A percentile compares a stretch with the other conserved stretches of the same genome.
Evolutionary conservation across 306 rosid genomes (phyloP).

Genomic region (Rosa rugosa): DNA sequence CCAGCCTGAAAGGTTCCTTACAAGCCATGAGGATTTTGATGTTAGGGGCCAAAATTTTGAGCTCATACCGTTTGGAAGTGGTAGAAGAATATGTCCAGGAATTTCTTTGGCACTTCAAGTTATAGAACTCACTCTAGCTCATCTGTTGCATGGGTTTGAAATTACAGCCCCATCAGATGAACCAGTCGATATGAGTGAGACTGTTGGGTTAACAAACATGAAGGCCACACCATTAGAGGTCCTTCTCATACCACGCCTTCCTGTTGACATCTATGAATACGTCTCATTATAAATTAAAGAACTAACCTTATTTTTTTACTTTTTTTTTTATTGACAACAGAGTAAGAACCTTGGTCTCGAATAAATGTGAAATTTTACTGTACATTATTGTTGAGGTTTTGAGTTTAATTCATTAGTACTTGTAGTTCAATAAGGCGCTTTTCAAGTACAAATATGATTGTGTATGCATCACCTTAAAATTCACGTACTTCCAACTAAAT

Average conservation of each 20-base stretch:
- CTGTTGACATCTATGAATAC: not conserved
- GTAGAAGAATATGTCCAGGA: constrained; percentile 41
- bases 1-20: constrained; percentile 31
- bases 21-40: constrained; percentile 3
- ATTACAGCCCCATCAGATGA: not conserved
- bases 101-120: constrained; percentile 22
- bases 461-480: no score
- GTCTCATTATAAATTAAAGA: not conserved
- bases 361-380: no score
- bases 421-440: no score
- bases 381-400: no score
- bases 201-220: not conserved
- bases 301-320: no score
- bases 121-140: constrained; percentile 24
- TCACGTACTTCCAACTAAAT: no score
- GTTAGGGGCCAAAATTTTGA: constrained; percentile 27
- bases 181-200: constrained; percentile 23
- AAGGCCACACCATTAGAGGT: constrained; percentile 21
- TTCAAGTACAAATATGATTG: no score
- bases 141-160: constrained; percentile 22
- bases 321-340: no score
- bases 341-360: no score
- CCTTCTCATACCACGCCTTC: constrained; percentile 17
- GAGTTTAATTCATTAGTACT: not conserved
- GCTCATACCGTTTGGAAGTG: constrained; percentile 36